A percentile compares a stretch with the other conserved stretches of the same genome.
Conservation (phyloP, 495 filamentous ascomycete genomes). For the Pseudoneurospora amorphoporcata region DNA sequence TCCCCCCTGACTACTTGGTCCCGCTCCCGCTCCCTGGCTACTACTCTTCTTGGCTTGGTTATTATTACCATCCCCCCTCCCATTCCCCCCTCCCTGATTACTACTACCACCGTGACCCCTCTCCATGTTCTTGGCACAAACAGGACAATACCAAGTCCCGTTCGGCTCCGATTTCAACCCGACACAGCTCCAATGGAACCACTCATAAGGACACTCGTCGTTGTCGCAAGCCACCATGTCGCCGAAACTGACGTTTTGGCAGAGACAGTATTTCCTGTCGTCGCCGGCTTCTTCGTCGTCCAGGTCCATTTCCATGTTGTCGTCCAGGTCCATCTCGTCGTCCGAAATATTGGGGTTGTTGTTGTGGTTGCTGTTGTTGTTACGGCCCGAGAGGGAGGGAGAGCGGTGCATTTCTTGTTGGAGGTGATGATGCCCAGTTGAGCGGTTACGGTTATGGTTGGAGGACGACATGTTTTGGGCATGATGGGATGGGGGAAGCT, state of each 20-base stretch:
- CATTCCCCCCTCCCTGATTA: too few relatives aligned
- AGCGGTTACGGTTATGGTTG: neutral
- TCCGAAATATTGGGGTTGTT: neutral
- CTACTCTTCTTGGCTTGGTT: neutral
- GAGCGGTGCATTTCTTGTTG: neutral
- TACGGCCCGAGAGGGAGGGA: neutral
- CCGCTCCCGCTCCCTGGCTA: neutral
- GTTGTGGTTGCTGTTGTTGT: neutral
- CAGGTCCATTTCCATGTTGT: slow-evolving; percentile 59
- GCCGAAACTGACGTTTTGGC: slow-evolving; percentile 84
- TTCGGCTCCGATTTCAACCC: slow-evolving; percentile 79
- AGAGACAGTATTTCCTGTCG: slow-evolving; percentile 83
- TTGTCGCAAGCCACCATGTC: slow-evolving; percentile 99
- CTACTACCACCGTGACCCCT: neutral
- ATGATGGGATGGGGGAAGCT: neutral
- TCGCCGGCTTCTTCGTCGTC: slow-evolving; percentile 84
- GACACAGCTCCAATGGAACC: slow-evolving; percentile 98
- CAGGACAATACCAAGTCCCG: slow-evolving; percentile 87
- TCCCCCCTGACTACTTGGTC: neutral
- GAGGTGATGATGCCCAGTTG: neutral
- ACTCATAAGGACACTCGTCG: slow-evolving; percentile 81
- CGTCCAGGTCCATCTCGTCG: slow-evolving; percentile 18
- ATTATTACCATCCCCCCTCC: neutral
- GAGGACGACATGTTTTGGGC: neutral
- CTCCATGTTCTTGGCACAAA: slow-evolving; percentile 57